Evolutionary conservation across 805 yeast genomes (phyloP).

Genomic region (Zygosaccharomyces pseudorouxii): DNA sequence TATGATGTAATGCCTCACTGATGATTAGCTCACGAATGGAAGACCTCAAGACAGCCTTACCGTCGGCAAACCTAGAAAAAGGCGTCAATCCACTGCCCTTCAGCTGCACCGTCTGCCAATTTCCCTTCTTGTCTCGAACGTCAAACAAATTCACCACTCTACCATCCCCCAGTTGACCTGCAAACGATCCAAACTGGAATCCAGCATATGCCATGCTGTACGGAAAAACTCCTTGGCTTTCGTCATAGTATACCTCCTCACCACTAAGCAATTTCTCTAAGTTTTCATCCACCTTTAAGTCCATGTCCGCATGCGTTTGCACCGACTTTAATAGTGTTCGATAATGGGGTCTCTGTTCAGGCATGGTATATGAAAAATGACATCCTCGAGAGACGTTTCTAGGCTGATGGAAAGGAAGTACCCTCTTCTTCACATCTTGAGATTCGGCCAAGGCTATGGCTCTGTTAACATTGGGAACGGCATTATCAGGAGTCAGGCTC

Average conservation of each 20-base stretch:
- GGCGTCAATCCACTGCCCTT: slow-evolving; percentile 95
- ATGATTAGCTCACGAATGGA: slow-evolving; percentile 83
- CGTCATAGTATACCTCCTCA: slow-evolving; percentile 39
- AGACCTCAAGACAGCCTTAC: slow-evolving; percentile 86
- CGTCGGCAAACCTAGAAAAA: slow-evolving; percentile 92
- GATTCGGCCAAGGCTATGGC: slow-evolving; percentile 31
- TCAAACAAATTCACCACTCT: slow-evolving; percentile 82
- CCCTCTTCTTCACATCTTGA: slow-evolving; percentile 12
- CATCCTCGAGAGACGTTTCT: slow-evolving; percentile 51
- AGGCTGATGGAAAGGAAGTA: slow-evolving; percentile 43
- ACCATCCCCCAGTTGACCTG: slow-evolving; percentile 97
- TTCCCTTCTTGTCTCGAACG: slow-evolving; percentile 46
- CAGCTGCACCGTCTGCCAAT: slow-evolving; percentile 50
- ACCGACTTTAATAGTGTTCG: slow-evolving; percentile 54
- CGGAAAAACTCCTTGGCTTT: slow-evolving; percentile 52
- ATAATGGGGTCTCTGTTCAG: slow-evolving; percentile 54
- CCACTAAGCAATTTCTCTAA: slow-evolving; percentile 63
- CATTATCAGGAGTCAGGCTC: slow-evolving; percentile 28
- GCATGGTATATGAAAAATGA: slow-evolving; percentile 67
- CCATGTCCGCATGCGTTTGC: slow-evolving; percentile 58
- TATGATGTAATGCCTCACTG: slow-evolving; percentile 72
- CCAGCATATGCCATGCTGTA: slow-evolving; percentile 94
- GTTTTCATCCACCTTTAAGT: slow-evolving; percentile 44
- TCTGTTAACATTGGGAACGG: slow-evolving; percentile 28
- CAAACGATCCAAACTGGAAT: slow-evolving; percentile 92